Conservation (phyloP, 257 asterid species). For the Jaltomata sinuosa region DNA sequence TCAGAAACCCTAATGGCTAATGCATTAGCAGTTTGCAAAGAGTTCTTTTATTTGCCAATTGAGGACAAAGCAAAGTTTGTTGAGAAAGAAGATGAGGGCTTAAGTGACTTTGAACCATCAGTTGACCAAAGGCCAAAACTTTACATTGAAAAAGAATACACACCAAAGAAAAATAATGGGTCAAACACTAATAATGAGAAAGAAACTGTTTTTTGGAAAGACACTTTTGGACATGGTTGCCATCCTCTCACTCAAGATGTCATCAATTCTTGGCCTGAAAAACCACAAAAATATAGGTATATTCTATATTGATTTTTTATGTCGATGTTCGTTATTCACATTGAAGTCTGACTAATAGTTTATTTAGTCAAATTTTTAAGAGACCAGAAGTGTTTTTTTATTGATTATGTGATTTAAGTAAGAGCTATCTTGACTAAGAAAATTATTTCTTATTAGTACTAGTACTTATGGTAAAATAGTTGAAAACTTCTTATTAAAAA, state of each 20-base stretch:
- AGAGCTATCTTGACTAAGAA: no score
- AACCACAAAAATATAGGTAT: constrained; percentile 6
- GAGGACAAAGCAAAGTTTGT: neutral
- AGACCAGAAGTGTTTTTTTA: accelerated
- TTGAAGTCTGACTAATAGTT: neutral
- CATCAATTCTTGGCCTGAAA: constrained; percentile 3
- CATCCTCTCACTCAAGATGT: neutral
- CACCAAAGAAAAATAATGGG: neutral
- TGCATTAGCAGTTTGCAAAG: neutral
- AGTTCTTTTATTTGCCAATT: neutral
- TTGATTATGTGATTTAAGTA: no score
- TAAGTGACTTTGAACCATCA: neutral
- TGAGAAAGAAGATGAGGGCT: neutral
- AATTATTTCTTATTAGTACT: no score
- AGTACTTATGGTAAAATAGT: no score
- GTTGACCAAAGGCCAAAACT: neutral
- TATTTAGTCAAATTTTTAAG: accelerated
- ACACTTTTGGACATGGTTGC: neutral
- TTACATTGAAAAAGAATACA: neutral
- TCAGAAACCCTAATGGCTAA: neutral
- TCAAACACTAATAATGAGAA: neutral
- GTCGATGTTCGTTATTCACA: neutral
- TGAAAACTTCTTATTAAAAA: no score
- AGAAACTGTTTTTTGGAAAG: neutral
- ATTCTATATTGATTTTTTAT: neutral